phyloP scores from a whole-genome alignment of 352 stramenopile genomes.

The Phytophthora europaea region DNA sequence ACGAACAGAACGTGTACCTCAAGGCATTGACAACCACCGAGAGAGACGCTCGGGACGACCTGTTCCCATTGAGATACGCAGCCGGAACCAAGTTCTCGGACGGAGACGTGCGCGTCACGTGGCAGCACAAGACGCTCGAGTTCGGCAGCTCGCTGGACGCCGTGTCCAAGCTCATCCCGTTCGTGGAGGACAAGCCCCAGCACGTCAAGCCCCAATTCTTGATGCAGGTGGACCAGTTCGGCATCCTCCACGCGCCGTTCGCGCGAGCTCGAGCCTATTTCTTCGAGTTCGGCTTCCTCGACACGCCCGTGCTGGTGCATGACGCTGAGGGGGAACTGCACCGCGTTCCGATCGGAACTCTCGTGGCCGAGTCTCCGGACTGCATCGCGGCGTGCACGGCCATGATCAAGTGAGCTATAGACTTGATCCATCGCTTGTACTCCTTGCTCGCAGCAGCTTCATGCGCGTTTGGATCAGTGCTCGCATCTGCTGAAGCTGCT shows the following conservation, averaged over 20 bases:
- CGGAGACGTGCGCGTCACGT: conserved; percentile 50
- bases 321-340: conserved; percentile 42
- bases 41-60: conserved; percentile 56
- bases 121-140: conserved; percentile 76
- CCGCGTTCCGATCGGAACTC: conserved; percentile 44
- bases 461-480: conserved; percentile 40
- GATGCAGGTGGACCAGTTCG: conserved; percentile 91
- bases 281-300: conserved; percentile 75
- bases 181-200: conserved; percentile 54
- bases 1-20: conserved; percentile 53
- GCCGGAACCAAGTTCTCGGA: conserved; percentile 84
- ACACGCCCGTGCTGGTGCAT: conserved; percentile 53
- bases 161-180: conserved; percentile 70
- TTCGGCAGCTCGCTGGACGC: conserved; percentile 71
- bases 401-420: conserved; percentile 8
- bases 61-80: conserved; percentile 87
- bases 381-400: conserved; percentile 56
- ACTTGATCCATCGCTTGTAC: neutral
- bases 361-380: conserved; percentile 62
- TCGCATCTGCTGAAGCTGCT: conserved; percentile 63
- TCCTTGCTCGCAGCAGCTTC: conserved; percentile 10
- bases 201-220: conserved; percentile 52
- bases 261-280: conserved; percentile 87
- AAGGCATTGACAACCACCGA: conserved; percentile 45
- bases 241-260: conserved; percentile 88